Conservation (phyloP, 2,329 filamentous ascomycete genomes). For the Stagonosporopsis rhizophila region DNA sequence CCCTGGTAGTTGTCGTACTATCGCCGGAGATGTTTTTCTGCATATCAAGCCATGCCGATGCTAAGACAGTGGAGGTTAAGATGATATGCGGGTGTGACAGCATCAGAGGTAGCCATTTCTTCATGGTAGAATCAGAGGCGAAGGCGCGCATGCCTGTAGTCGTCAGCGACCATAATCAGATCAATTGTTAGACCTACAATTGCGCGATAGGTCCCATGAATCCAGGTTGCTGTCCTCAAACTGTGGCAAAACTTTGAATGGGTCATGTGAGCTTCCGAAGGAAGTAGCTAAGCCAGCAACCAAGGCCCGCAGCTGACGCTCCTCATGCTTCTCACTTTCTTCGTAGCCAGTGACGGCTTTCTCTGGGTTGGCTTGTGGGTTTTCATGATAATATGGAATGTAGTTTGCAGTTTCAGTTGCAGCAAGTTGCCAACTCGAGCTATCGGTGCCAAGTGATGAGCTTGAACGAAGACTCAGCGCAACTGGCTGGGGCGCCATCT, state of each 20-base stretch:
- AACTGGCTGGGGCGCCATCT: background rate
- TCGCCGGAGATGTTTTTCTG: conserved; percentile 28
- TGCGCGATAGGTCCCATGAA: conserved; percentile 4
- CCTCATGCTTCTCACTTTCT: conserved; percentile 27
- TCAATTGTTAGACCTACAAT: background rate
- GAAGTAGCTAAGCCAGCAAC: conserved; percentile 19
- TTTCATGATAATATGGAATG: background rate
- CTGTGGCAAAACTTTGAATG: background rate
- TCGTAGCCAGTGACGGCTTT: conserved; percentile 24
- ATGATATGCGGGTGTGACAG: conserved; percentile 35
- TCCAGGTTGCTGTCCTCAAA: background rate
- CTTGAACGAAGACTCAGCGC: background rate
- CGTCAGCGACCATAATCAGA: conserved; percentile 1
- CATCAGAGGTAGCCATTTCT: conserved; percentile 39
- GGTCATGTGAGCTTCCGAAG: conserved; percentile 19
- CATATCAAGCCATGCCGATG: conserved; percentile 43
- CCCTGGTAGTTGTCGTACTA: conserved; percentile 32
- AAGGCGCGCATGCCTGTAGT: conserved; percentile 31
- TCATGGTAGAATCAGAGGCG: conserved; percentile 25
- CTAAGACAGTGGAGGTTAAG: conserved; percentile 33
- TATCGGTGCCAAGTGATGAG: background rate
- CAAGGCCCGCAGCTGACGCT: conserved; percentile 24
- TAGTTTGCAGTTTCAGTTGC: conserved; percentile 2
- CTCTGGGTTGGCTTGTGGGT: background rate
- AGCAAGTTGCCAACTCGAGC: conserved; percentile 4